A percentile compares a stretch with the other conserved stretches of the same genome.
Conservation (phyloP, 192 early-diverging fungal genomes). For the Linnemannia schmuckeri region DNA sequence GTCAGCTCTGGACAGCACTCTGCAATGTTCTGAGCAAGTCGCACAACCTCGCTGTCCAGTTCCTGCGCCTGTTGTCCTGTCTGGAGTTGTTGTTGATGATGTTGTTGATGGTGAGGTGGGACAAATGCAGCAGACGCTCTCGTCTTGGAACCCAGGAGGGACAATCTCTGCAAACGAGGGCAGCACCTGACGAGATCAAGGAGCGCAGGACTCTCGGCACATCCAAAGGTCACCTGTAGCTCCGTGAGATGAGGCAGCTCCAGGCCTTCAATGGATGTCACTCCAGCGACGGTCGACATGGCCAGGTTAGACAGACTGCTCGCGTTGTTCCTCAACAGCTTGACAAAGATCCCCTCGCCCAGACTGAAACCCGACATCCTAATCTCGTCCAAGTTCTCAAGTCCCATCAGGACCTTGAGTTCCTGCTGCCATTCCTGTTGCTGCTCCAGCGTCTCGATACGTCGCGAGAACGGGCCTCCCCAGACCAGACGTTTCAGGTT, state of each 20-base stretch:
- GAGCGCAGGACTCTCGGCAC: slow-evolving; percentile 26
- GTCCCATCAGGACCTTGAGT: slow-evolving; percentile 31
- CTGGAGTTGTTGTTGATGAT: slow-evolving; percentile 3
- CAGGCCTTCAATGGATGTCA: slow-evolving; percentile 36
- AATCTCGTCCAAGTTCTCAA: slow-evolving; percentile 40
- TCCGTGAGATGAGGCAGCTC: slow-evolving; percentile 40
- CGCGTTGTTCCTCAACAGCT: slow-evolving; percentile 41
- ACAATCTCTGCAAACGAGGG: slow-evolving; percentile 26
- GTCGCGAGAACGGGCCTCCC: slow-evolving; percentile 29
- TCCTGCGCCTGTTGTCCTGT: background rate
- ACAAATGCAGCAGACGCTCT: background rate
- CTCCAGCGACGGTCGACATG: slow-evolving; percentile 35
- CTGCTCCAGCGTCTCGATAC: slow-evolving; percentile 43
- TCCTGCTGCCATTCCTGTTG: slow-evolving; percentile 42
- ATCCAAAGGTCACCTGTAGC: slow-evolving; percentile 33
- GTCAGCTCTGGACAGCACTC: slow-evolving; percentile 35
- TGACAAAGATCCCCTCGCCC: slow-evolving; percentile 47
- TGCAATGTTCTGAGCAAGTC: slow-evolving; percentile 27
- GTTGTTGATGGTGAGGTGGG: slow-evolving; percentile 1
- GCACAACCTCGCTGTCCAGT: slow-evolving; percentile 16
- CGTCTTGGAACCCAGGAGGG: slow-evolving; percentile 27
- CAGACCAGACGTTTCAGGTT: slow-evolving; percentile 35
- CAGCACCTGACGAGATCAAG: slow-evolving; percentile 39
- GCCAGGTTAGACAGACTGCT: slow-evolving; percentile 21
- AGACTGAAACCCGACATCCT: slow-evolving; percentile 39